A percentile compares a stretch with the other conserved stretches of the same genome.
Conservation (phyloP, 768 basidiomycete genomes). For the Mycena rosella region DNA sequence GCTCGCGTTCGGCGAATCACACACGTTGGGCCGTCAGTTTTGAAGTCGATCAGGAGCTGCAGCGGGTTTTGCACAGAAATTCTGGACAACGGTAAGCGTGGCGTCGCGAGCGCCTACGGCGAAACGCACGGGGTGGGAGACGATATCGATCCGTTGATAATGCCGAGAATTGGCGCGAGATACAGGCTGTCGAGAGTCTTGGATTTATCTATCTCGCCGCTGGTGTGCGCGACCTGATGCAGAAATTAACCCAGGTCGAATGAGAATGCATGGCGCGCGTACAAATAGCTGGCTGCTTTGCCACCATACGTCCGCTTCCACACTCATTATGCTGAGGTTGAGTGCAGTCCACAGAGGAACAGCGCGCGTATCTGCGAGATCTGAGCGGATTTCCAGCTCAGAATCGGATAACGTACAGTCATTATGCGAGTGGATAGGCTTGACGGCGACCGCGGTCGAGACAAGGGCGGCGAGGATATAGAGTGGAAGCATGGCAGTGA, state of each 20-base stretch:
- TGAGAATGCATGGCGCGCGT: constrained; percentile 20
- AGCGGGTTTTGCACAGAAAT: constrained; percentile 45
- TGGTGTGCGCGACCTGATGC: constrained; percentile 51
- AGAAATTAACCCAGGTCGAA: background rate
- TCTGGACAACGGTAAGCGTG: background rate
- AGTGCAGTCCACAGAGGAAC: constrained; percentile 54
- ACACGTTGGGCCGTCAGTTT: constrained; percentile 49
- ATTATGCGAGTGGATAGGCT: constrained; percentile 55
- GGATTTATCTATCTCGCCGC: constrained; percentile 45
- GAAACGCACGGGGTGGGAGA: constrained; percentile 39
- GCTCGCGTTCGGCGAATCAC: constrained; percentile 2
- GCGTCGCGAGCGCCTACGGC: background rate
- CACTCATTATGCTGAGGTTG: constrained; percentile 54
- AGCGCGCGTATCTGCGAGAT: constrained; percentile 49
- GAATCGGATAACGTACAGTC: constrained; percentile 46
- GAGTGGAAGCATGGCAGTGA: constrained; percentile 26
- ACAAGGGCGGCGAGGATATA: constrained; percentile 27
- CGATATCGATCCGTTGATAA: constrained; percentile 43
- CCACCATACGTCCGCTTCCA: constrained; percentile 57
- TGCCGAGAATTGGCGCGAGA: constrained; percentile 48
- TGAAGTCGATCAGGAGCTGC: constrained; percentile 56
- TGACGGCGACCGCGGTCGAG: constrained; percentile 47
- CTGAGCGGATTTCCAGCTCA: background rate
- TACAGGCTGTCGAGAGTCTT: constrained; percentile 53
- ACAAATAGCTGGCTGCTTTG: constrained; percentile 51